Evolutionary conservation across 75 land plant species (phyloP).

Genomic region (Sequoiadendron giganteum): DNA sequence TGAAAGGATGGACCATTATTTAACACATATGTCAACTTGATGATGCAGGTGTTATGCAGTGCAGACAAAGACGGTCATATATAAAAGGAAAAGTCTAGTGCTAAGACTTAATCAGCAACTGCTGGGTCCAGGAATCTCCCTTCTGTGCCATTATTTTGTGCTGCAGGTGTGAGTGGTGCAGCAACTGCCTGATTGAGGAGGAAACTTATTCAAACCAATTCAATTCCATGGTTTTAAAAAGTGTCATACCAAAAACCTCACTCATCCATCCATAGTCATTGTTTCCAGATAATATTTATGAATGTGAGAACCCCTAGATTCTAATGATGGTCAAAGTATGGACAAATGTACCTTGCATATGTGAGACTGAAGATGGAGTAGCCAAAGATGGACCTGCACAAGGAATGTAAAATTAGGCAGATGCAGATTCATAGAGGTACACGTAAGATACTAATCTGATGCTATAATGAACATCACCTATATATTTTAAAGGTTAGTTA

Average conservation of each 20-base stretch:
- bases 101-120: neutral
- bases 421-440: neutral
- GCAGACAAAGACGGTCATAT: neutral
- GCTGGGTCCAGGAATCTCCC: no score
- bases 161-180: no score
- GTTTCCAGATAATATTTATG: neutral
- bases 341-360: slow-evolving; percentile 1
- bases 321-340: neutral
- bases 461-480: neutral
- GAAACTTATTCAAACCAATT: no score
- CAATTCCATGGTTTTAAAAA: no score
- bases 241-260: no score
- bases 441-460: neutral
- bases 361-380: slow-evolving; percentile 1
- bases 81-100: neutral
- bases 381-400: neutral
- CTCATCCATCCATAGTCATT: no score
- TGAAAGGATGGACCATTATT: neutral
- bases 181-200: neutral
- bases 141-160: no score
- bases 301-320: neutral
- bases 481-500: neutral
- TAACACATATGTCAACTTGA: neutral
- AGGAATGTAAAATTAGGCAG: neutral
- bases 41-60: neutral